phyloP scores from a whole-genome alignment of 2,329 filamentous ascomycete species.

The Monilinia aucupariae region DNA sequence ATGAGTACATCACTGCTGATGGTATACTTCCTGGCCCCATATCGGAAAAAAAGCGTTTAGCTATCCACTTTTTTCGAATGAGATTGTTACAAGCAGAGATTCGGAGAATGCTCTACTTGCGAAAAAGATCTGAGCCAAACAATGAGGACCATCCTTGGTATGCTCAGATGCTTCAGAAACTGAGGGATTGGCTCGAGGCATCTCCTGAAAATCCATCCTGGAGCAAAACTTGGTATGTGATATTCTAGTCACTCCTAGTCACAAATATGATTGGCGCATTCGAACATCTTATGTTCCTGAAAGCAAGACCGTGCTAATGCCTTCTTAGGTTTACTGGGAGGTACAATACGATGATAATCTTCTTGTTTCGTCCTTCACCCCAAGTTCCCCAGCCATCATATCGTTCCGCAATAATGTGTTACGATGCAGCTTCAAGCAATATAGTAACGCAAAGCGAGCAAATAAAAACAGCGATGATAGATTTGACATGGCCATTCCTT shows the following conservation, averaged over 20 bases:
- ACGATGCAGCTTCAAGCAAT: conserved; percentile 74
- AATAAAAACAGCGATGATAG: conserved; percentile 67
- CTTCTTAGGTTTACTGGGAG: conserved; percentile 54
- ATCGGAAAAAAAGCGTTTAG: conserved; percentile 78
- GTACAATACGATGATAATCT: conserved; percentile 83
- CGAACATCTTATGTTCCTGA: neutral
- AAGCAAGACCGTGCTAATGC: conserved; percentile 21
- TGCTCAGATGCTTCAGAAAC: conserved; percentile 67
- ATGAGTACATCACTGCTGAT: conserved; percentile 72
- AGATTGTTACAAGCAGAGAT: conserved; percentile 83
- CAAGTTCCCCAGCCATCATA: conserved; percentile 82
- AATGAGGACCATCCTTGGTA: conserved; percentile 88
- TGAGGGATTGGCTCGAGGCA: conserved; percentile 72
- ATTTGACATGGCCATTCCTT: conserved; percentile 91
- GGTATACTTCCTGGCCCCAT: conserved; percentile 68
- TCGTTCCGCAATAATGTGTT: conserved; percentile 74
- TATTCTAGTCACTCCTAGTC: neutral
- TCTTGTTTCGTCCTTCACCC: conserved; percentile 84
- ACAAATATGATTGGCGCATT: conserved; percentile 18
- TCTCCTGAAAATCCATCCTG: conserved; percentile 66
- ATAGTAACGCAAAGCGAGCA: conserved; percentile 77
- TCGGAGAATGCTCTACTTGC: conserved; percentile 76
- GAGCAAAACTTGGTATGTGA: conserved; percentile 68
- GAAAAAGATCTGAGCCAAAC: conserved; percentile 69
- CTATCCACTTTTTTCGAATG: conserved; percentile 94